phyloP scores from a whole-genome alignment of 73 alveolate genomes.

The Tetrahymena thermophila region DNA sequence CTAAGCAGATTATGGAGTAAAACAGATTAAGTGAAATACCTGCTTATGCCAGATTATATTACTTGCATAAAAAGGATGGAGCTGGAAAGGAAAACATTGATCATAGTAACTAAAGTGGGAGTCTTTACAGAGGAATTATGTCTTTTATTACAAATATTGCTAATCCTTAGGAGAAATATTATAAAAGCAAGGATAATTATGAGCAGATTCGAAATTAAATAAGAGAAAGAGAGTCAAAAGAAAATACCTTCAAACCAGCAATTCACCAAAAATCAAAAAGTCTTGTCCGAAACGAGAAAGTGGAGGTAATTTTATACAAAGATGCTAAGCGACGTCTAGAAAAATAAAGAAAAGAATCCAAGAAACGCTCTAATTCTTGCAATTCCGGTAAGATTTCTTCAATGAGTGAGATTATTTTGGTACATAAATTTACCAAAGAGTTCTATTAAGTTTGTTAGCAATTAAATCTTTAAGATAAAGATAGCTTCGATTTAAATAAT shows the following conservation, averaged over 20 bases:
- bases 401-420: neutral
- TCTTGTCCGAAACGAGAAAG: constrained; percentile 1
- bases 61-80: neutral
- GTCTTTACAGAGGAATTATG: neutral
- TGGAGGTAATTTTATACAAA: constrained; percentile 1
- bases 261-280: constrained; percentile 27
- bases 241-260: constrained; percentile 17
- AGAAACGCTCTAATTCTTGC: neutral
- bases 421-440: neutral
- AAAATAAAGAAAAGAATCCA: neutral
- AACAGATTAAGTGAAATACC: neutral
- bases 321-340: constrained; percentile 29
- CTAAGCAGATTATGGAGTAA: neutral
- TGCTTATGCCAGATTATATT: neutral
- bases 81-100: neutral
- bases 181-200: neutral
- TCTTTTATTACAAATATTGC: neutral
- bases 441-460: neutral
- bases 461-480: neutral
- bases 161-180: neutral
- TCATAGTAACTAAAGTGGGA: neutral
- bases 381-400: neutral
- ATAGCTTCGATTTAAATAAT: neutral
- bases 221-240: neutral
- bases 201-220: neutral